These are phyloP conservation scores for Lophium mytilinum DNA, from an alignment of 495 filamentous ascomycete species.

Conservation along the genomic window DNA sequence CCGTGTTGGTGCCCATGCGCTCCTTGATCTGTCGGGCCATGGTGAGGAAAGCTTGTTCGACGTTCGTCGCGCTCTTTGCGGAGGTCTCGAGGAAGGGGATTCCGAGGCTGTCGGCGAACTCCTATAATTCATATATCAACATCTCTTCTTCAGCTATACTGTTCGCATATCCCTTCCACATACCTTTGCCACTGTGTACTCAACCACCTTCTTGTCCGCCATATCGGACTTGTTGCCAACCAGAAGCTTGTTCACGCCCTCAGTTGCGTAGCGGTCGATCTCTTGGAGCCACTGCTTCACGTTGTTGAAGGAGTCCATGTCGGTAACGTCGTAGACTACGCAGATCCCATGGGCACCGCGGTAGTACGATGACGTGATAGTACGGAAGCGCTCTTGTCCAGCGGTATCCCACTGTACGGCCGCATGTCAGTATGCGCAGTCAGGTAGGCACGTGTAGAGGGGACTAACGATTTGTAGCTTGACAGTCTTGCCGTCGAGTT, in stretches of 20 bases:
- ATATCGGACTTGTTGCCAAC: constrained; percentile 99
- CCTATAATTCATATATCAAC: constrained; percentile 44
- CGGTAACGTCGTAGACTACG: constrained; percentile 99
- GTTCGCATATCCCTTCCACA: not conserved
- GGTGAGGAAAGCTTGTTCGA: constrained; percentile 98
- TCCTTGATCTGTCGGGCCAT: constrained; percentile 99
- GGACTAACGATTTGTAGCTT: constrained; percentile 93
- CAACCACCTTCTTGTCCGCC: constrained; percentile 99
- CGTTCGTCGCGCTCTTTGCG: constrained; percentile 98
- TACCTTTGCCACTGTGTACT: constrained; percentile 99
- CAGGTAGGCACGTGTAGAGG: not conserved
- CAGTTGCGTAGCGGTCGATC: constrained; percentile 97
- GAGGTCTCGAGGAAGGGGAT: constrained; percentile 99
- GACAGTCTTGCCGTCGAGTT: constrained; percentile 98
- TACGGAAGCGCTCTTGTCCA: constrained; percentile 98
- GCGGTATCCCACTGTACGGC: constrained; percentile 86
- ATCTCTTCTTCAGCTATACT: not conserved
- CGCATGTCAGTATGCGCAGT: not conserved
- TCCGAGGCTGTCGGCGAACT: constrained; percentile 97
- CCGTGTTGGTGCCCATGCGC: constrained; percentile 93
- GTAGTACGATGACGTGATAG: constrained; percentile 99
- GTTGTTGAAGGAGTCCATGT: constrained; percentile 99
- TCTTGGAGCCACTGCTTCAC: constrained; percentile 99
- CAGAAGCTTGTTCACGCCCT: constrained; percentile 97
- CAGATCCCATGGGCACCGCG: constrained; percentile 97